phyloP scores from a whole-genome alignment of 2,329 filamentous ascomycete species.

The Phialophora verrucosa region DNA sequence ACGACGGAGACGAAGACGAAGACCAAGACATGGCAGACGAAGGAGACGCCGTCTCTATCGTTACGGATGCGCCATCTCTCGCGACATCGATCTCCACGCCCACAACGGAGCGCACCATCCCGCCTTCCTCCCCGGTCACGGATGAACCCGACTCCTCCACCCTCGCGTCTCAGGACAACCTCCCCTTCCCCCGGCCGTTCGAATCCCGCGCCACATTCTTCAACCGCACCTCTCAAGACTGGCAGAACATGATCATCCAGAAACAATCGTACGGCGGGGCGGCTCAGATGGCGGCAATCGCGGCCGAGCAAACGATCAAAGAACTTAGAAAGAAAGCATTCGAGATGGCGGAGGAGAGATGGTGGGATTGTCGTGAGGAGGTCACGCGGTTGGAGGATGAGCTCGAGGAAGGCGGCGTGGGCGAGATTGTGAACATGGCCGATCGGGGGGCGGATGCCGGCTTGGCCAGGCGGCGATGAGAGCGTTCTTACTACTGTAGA shows the following conservation, averaged over 20 bases:
- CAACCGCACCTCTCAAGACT: slow-evolving; percentile 80
- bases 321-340: slow-evolving; percentile 93
- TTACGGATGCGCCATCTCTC: slow-evolving; percentile 34
- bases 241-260: slow-evolving; percentile 86
- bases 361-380: slow-evolving; percentile 98
- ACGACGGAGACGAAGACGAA: slow-evolving; percentile 47
- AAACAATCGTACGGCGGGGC: slow-evolving; percentile 67
- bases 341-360: slow-evolving; percentile 90
- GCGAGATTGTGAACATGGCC: slow-evolving; percentile 86
- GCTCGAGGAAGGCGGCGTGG: slow-evolving; percentile 92
- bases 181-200: slow-evolving; percentile 78
- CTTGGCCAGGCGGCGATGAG: slow-evolving; percentile 48
- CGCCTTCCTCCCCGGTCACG: slow-evolving; percentile 28
- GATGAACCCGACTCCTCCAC: slow-evolving; percentile 33
- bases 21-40: slow-evolving; percentile 50
- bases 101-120: slow-evolving; percentile 47
- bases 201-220: slow-evolving; percentile 93
- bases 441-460: slow-evolving; percentile 63
- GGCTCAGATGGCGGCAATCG: slow-evolving; percentile 51
- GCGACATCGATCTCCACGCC: slow-evolving; percentile 43
- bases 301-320: slow-evolving; percentile 72
- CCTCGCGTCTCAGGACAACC: slow-evolving; percentile 39
- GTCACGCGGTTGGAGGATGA: slow-evolving; percentile 90
- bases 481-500: background rate
- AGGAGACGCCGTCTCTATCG: slow-evolving; percentile 46